Conservation (phyloP, 495 filamentous ascomycete genomes). For the Xanthoparmelia taractica region DNA sequence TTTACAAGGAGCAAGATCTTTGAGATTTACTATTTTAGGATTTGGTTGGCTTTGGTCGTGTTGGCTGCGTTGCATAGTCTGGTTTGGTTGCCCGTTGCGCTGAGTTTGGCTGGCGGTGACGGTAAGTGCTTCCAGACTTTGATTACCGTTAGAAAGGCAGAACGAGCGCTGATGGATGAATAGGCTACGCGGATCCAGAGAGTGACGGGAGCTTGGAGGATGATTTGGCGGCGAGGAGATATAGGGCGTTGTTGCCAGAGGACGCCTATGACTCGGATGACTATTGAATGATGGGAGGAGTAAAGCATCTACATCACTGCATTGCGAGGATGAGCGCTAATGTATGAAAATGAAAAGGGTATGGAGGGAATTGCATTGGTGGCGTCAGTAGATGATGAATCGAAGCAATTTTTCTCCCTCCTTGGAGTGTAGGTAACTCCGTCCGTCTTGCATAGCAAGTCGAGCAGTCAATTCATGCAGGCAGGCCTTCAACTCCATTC, state of each 20-base stretch:
- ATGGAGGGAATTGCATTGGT: neutral
- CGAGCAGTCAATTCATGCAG: neutral
- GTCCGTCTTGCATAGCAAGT: neutral
- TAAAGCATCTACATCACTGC: neutral
- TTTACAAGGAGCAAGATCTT: conserved; percentile 98
- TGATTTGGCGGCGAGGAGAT: conserved; percentile 55
- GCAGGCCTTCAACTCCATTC: too few relatives aligned
- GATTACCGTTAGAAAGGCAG: neutral
- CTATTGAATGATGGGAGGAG: conserved; percentile 24
- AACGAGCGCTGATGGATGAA: conserved; percentile 16
- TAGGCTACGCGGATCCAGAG: conserved; percentile 77
- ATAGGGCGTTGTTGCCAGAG: conserved; percentile 43
- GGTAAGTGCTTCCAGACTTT: conserved; percentile 40
- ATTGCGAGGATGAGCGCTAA: neutral
- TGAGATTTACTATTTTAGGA: conserved; percentile 96
- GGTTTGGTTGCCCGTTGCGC: conserved; percentile 82
- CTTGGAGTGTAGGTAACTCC: too few relatives aligned
- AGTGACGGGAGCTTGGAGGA: conserved; percentile 78
- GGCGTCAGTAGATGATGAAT: neutral
- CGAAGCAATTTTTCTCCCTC: neutral
- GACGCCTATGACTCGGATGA: conserved; percentile 49
- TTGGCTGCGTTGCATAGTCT: conserved; percentile 86
- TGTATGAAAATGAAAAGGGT: neutral
- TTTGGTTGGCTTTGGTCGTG: conserved; percentile 85
- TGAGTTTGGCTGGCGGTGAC: conserved; percentile 79